A percentile compares a stretch with the other conserved stretches of the same genome.
phyloP scores from a whole-genome alignment of 2,329 filamentous ascomycete species.

The Penicillium decumbens region DNA sequence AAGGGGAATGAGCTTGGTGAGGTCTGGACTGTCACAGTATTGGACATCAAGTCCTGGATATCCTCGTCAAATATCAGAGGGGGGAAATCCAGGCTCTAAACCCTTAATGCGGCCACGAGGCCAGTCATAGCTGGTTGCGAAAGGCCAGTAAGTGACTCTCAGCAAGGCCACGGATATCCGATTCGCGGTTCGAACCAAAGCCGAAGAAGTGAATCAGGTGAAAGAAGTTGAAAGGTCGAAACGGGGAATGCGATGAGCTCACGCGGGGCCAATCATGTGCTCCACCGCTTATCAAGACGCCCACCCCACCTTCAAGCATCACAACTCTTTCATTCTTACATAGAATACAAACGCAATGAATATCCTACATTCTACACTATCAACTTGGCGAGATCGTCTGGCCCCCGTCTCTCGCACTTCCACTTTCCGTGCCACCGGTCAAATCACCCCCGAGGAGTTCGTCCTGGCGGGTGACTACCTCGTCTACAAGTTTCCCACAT shows the following conservation, averaged over 20 bases:
- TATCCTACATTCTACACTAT: conserved; percentile 85
- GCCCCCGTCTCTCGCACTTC: conserved; percentile 85
- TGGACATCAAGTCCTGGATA: neutral
- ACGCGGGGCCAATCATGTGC: conserved; percentile 28
- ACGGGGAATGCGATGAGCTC: conserved; percentile 11
- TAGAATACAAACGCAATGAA: conserved; percentile 58
- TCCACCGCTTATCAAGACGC: conserved; percentile 25
- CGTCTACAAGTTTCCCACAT: conserved; percentile 97
- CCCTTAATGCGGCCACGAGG: neutral
- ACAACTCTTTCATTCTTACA: conserved; percentile 3
- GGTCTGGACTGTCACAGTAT: neutral
- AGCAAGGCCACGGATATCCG: neutral
- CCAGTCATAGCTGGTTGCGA: neutral
- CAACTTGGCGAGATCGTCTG: conserved; percentile 85
- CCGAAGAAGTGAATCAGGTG: neutral
- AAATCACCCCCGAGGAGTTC: conserved; percentile 97
- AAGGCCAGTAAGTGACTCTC: neutral
- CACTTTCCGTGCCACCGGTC: conserved; percentile 86
- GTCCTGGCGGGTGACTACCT: conserved; percentile 93
- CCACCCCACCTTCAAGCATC: conserved; percentile 5
- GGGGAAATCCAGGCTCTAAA: neutral
- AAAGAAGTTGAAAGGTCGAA: neutral
- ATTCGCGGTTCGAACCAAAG: neutral
- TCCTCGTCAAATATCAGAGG: neutral
- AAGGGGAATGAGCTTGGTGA: conserved; percentile 34